Conservation (phyloP, 768 basidiomycete genomes). For the Suillus ampliporus region DNA sequence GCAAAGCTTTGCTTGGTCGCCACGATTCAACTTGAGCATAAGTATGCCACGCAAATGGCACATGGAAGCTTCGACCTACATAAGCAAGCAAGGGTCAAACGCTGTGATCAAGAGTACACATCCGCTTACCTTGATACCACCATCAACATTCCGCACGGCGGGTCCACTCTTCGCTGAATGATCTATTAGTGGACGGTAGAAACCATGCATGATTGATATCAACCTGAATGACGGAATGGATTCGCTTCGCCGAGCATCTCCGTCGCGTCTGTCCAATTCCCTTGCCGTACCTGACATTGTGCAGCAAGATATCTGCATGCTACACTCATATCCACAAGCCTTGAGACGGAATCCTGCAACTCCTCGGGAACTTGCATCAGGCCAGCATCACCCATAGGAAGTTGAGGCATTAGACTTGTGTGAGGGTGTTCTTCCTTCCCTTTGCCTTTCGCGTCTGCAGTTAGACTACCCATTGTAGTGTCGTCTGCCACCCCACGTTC, state of each 20-base stretch:
- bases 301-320: constrained; percentile 97
- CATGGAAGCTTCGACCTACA: constrained; percentile 96
- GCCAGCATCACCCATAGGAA: constrained; percentile 75
- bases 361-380: constrained; percentile 73
- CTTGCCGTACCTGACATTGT: constrained; percentile 90
- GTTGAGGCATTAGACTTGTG: constrained; percentile 49
- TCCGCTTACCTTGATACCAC: constrained; percentile 85
- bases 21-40: constrained; percentile 92
- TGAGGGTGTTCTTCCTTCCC: constrained; percentile 56
- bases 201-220: constrained; percentile 17
- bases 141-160: constrained; percentile 81
- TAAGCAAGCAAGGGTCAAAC: constrained; percentile 6
- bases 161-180: constrained; percentile 64
- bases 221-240: constrained; percentile 79
- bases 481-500: constrained; percentile 26
- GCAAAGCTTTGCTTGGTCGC: constrained; percentile 89
- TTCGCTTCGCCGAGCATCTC: constrained; percentile 94
- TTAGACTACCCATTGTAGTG: constrained; percentile 49
- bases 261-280: constrained; percentile 89
- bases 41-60: constrained; percentile 92
- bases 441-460: constrained; percentile 59
- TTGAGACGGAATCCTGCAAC: constrained; percentile 67
- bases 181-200: neutral
- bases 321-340: constrained; percentile 92
- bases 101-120: constrained; percentile 7